phyloP scores from a whole-genome alignment of 73 alveolate species.

The Effrenium voratum region DNA sequence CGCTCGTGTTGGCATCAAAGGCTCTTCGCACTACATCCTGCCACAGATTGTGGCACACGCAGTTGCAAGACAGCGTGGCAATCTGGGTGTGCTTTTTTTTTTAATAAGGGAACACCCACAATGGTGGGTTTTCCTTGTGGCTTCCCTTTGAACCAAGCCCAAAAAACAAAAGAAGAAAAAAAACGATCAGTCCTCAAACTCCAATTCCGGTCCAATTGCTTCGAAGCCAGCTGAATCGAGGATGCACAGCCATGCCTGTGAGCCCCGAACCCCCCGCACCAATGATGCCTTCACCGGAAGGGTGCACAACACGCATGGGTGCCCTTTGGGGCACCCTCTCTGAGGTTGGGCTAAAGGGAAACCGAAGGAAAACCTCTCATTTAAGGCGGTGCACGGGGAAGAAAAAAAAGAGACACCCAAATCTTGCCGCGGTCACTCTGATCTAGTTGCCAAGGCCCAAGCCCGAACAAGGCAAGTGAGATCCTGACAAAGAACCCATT shows the following conservation, averaged over 20 bases:
- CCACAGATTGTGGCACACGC: neutral
- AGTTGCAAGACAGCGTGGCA: neutral
- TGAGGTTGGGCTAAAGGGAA: too few relatives aligned
- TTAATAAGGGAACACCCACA: too few relatives aligned
- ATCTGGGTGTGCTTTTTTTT: too few relatives aligned
- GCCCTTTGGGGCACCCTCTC: too few relatives aligned
- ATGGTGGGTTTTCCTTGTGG: too few relatives aligned
- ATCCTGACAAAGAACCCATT: too few relatives aligned
- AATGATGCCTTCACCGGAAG: too few relatives aligned
- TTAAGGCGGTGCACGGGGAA: neutral
- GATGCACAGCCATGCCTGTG: conserved; percentile 89
- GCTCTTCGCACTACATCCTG: conserved; percentile 81
- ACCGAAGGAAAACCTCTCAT: too few relatives aligned
- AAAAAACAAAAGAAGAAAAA: too few relatives aligned
- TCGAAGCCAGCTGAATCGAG: conserved; percentile 75
- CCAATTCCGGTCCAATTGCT: conserved; percentile 82
- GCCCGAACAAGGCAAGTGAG: neutral
- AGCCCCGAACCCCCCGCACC: too few relatives aligned
- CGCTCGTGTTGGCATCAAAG: conserved; percentile 50
- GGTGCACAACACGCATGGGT: too few relatives aligned
- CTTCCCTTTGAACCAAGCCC: too few relatives aligned
- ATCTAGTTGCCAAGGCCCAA: neutral
- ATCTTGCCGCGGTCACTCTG: neutral
- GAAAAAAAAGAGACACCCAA: neutral
- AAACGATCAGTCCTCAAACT: conserved; percentile 60